Base-by-base conservation (phyloP, 2,329 filamentous ascomycete species). In the Calonectria leucothoes region DNA sequence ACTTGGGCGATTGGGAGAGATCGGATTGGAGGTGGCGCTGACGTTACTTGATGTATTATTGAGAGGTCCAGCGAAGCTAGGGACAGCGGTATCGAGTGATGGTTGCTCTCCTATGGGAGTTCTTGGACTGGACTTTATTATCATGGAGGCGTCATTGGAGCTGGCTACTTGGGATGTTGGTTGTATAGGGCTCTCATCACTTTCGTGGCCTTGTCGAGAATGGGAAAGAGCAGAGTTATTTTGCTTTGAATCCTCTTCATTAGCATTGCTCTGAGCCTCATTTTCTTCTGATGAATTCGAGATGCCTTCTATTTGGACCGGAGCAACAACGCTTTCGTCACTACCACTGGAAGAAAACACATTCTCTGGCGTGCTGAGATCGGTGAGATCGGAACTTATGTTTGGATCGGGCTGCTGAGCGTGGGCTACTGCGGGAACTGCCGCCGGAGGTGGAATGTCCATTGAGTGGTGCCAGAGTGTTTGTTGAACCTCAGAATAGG, bases 401-500 rank as follows among this genome's bases (percentile, higher is more conserved):
- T 59, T 33, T 25, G 55, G 35, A 27, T 14, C 33, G 25, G 11
- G 5, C 15, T 59, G 55, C 3, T 59, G 55, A 39, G 55, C 15
- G 8, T 12, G 31, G 10, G 1, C n/a, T 25, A 6, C 23, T 7
- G 25, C 5, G 20, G 12, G n/a, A 20, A 15, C n/a, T 45, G 20
- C 20, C 17, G 20, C 33, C 27, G 55, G 31, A 39, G 39, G 25
- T 29, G 25, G 29, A 23, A 42, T 29, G 59, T 20, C 7, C 6
- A n/a, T 29, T 3, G 10, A 5, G 59, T 17, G 25, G 11, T 25
- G 1, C 15, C 31, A 39, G 25, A 57, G 57, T 17, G 52, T 63
- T 15, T 70, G 35, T n/a, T 75, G 45, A 10, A 78, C 79, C 8
- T 79, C 52, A 3, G 35, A 33, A 39, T 59, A 77, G n/a, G 65